Percentiles rank a stretch among this genome's conserved stretches.
Conservation (phyloP, 2,329 filamentous ascomycete species). For the Colletotrichum sp. region DNA sequence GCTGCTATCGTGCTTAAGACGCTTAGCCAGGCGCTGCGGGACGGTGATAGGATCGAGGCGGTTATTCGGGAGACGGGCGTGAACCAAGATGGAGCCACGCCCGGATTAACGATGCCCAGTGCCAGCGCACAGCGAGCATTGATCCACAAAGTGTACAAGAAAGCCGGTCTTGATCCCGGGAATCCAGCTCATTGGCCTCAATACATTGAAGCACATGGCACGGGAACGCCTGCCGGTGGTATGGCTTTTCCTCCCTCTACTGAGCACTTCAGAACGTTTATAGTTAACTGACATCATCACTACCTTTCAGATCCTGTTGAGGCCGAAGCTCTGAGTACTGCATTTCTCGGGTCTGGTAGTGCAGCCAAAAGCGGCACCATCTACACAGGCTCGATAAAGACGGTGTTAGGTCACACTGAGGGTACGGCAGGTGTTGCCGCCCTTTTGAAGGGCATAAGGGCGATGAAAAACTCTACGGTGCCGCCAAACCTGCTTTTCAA, state of each 20-base stretch:
- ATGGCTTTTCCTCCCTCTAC: conserved; percentile 31
- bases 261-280: not conserved
- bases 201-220: conserved; percentile 39
- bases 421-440: conserved; percentile 30
- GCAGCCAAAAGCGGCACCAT: conserved; percentile 35
- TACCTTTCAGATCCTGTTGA: conserved; percentile 29
- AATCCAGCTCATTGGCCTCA: conserved; percentile 11
- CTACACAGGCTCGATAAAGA: conserved; percentile 31
- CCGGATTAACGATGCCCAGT: conserved; percentile 40
- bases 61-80: conserved; percentile 27
- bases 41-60: conserved; percentile 30
- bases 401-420: conserved; percentile 32
- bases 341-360: conserved; percentile 23
- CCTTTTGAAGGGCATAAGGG: conserved; percentile 26
- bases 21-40: conserved; percentile 43
- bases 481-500: conserved; percentile 36
- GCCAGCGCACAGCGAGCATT: conserved; percentile 27
- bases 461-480: conserved; percentile 23
- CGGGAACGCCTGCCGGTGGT: conserved; percentile 39
- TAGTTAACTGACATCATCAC: not conserved
- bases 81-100: conserved; percentile 26
- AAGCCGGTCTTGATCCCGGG: not conserved
- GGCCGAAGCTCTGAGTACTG: conserved; percentile 29
- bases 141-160: conserved; percentile 30
- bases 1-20: conserved; percentile 51